Evolutionary conservation across 345 rosid genomes (phyloP).

Genomic region (Aquilaria yunnanensis): DNA sequence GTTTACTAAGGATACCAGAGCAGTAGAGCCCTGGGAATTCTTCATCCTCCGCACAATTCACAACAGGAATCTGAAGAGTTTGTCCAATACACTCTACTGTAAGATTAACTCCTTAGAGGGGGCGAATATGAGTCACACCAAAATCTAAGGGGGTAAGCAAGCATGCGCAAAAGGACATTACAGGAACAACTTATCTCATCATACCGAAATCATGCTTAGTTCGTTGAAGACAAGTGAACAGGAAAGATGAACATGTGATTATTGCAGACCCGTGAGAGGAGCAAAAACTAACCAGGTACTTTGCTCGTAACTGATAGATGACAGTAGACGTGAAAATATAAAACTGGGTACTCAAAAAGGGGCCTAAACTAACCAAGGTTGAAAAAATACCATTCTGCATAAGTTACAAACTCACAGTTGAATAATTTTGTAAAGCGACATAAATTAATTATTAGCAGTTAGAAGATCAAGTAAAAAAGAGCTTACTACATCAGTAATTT

Average conservation of each 20-base stretch:
- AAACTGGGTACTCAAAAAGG: too few relatives aligned
- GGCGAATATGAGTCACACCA: background rate
- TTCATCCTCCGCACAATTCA: conserved; percentile 60
- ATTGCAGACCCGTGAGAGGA: too few relatives aligned
- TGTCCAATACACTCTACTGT: conserved; percentile 1
- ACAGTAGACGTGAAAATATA: too few relatives aligned
- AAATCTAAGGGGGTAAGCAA: background rate
- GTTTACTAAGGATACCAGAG: conserved; percentile 39
- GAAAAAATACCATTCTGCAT: too few relatives aligned
- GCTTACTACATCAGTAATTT: conserved; percentile 70
- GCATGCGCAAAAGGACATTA: too few relatives aligned
- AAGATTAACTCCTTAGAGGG: background rate
- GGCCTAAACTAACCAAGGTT: background rate
- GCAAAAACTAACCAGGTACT: too few relatives aligned
- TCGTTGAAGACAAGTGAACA: too few relatives aligned
- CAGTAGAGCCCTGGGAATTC: conserved; percentile 86
- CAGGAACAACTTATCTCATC: background rate
- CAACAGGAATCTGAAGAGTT: conserved; percentile 57
- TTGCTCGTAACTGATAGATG: too few relatives aligned
- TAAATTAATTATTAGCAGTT: background rate
- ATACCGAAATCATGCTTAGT: too few relatives aligned
- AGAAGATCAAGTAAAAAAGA: conserved; percentile 7
- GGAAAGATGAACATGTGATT: too few relatives aligned
- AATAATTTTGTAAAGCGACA: background rate
- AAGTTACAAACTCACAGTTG: too few relatives aligned